phyloP scores from a whole-genome alignment of 2,329 filamentous ascomycete species.

The Diaporthe batatas region DNA sequence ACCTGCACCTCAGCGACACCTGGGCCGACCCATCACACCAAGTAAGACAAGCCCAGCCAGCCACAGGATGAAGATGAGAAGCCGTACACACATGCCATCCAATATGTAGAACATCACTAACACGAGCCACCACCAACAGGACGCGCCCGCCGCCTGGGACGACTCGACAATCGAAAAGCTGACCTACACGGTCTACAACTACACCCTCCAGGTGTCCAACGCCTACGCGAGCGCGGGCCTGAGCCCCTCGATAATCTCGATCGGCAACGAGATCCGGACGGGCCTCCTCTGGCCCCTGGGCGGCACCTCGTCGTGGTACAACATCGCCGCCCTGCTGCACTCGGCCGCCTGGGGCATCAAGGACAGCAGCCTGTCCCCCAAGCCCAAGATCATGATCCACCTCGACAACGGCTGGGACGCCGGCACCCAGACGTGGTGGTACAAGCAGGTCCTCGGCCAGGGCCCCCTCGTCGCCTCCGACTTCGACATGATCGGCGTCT shows the following conservation, averaged over 20 bases:
- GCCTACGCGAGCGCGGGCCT: slow-evolving; percentile 70
- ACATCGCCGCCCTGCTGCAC: slow-evolving; percentile 74
- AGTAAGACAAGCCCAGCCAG: slow-evolving; percentile 10
- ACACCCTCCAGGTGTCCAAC: slow-evolving; percentile 73
- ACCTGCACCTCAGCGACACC: slow-evolving; percentile 76
- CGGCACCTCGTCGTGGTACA: slow-evolving; percentile 66
- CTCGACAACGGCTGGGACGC: slow-evolving; percentile 83
- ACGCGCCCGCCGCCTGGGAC: slow-evolving; percentile 74
- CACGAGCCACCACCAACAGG: slow-evolving; percentile 32
- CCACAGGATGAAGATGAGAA: fast-evolving
- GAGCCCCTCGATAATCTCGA: slow-evolving; percentile 72
- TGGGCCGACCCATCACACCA: slow-evolving; percentile 79
- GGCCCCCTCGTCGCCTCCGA: slow-evolving; percentile 66
- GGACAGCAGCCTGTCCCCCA: slow-evolving; percentile 68
- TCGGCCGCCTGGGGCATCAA: slow-evolving; percentile 74
- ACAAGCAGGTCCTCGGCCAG: slow-evolving; percentile 66
- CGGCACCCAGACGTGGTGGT: slow-evolving; percentile 72
- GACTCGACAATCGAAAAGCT: slow-evolving; percentile 67
- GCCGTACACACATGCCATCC: too few species aligned
- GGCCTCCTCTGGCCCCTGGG: slow-evolving; percentile 78
- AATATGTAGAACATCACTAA: neutral
- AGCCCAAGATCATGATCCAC: slow-evolving; percentile 80
- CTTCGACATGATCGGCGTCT: slow-evolving; percentile 80
- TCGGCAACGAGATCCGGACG: slow-evolving; percentile 79
- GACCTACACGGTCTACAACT: slow-evolving; percentile 75